Percentiles rank a stretch among this genome's conserved stretches.
These are phyloP conservation scores for Sphaceloma murrayae DNA, from an alignment of 2,329 filamentous ascomycete species.

Conservation along the genomic window DNA sequence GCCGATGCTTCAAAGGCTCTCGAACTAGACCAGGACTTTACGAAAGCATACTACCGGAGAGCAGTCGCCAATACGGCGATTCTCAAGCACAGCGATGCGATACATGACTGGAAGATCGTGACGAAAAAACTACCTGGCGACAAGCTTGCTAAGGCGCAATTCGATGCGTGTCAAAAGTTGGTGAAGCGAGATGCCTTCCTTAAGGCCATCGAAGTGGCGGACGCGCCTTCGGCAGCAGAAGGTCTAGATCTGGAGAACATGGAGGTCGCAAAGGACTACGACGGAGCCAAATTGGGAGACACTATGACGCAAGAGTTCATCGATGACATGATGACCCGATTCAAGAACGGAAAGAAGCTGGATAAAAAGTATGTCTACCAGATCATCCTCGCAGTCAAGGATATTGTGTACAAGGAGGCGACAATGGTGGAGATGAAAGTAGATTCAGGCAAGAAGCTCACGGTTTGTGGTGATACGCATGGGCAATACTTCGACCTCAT, in stretches of 20 bases:
- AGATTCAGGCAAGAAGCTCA: conserved; percentile 66
- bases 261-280: conserved; percentile 70
- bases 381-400: conserved; percentile 81
- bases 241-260: conserved; percentile 83
- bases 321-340: conserved; percentile 91
- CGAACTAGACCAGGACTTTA: conserved; percentile 75
- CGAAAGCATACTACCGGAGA: conserved; percentile 94
- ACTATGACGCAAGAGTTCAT: conserved; percentile 96
- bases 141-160: conserved; percentile 81
- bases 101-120: conserved; percentile 86
- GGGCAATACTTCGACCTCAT: conserved; percentile 96
- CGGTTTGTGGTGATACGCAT: conserved; percentile 95
- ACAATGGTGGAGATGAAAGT: conserved; percentile 95
- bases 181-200: conserved; percentile 88
- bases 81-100: conserved; percentile 74
- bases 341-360: conserved; percentile 92
- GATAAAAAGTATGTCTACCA: conserved; percentile 96
- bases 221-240: conserved; percentile 85
- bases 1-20: conserved; percentile 84
- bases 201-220: conserved; percentile 85
- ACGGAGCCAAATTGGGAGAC: conserved; percentile 66
- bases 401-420: conserved; percentile 81
- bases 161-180: conserved; percentile 88
- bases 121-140: conserved; percentile 79
- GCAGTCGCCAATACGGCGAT: conserved; percentile 89